These are phyloP conservation scores for Fusarium bulbicola DNA, from an alignment of 2,329 filamentous ascomycete species.

Conservation along the genomic window DNA sequence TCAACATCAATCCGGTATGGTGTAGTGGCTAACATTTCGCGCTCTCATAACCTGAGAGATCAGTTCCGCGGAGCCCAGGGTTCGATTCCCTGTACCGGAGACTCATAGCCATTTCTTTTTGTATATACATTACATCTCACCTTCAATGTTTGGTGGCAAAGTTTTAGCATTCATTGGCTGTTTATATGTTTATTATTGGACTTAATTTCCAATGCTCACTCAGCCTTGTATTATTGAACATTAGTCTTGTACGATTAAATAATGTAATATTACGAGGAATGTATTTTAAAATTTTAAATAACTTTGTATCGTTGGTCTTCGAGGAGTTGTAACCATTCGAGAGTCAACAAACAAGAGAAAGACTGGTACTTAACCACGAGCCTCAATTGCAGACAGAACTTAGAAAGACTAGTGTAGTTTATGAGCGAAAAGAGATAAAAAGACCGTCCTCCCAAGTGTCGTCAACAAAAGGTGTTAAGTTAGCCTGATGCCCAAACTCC, in stretches of 20 bases:
- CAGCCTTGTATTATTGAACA: not conserved
- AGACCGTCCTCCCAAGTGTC: not conserved
- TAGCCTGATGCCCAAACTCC: not conserved
- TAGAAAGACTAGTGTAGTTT: not conserved
- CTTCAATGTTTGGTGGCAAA: not conserved
- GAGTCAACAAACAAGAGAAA: no score
- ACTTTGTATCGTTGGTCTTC: not conserved
- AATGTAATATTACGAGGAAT: not conserved
- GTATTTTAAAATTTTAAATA: not conserved
- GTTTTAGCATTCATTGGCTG: not conserved
- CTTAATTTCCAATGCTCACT: no score
- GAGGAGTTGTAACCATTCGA: not conserved
- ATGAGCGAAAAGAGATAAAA: not conserved
- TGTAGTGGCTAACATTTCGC: conserved; percentile 49
- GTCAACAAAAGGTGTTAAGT: not conserved
- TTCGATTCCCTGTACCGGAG: conserved; percentile 44
- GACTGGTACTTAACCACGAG: no score
- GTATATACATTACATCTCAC: no score
- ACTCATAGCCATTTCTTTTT: not conserved
- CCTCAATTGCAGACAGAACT: no score
- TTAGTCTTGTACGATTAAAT: not conserved
- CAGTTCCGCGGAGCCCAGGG: conserved; percentile 39
- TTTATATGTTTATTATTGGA: not conserved
- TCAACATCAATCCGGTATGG: conserved; percentile 37
- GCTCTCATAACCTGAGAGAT: conserved; percentile 44